These are phyloP conservation scores for Scheffersomyces cryptocercus DNA, from an alignment of 1,139 yeast species.

Conservation along the genomic window DNA sequence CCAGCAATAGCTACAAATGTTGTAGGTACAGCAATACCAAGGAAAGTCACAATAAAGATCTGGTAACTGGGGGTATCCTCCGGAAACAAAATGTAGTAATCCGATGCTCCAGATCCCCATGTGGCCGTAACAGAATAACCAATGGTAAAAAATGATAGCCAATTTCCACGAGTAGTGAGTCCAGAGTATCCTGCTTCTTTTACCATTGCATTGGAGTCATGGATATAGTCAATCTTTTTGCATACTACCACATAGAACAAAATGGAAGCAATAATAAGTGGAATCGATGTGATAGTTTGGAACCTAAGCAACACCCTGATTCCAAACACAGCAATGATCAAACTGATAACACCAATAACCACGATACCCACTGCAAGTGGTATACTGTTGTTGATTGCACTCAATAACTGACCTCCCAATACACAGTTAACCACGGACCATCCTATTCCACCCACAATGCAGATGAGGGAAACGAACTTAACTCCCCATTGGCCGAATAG, in stretches of 20 bases:
- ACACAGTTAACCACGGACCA: constrained; percentile 46
- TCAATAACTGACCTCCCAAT: constrained; percentile 37
- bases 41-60: constrained; percentile 22
- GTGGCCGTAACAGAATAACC: constrained; percentile 29
- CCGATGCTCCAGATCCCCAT: constrained; percentile 32
- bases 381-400: constrained; percentile 23
- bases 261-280: constrained; percentile 20
- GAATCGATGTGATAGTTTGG: constrained; percentile 23
- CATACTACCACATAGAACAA: constrained; percentile 26
- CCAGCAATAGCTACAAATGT: constrained; percentile 26
- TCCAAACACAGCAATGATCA: constrained; percentile 36
- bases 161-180: constrained; percentile 20
- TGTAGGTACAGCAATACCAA: constrained; percentile 27
- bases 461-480: constrained; percentile 32
- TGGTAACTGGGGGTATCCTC: constrained; percentile 19
- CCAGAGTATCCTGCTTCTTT: constrained; percentile 11
- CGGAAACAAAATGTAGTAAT: constrained; percentile 27
- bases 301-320: constrained; percentile 25
- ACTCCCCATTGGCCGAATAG: constrained; percentile 44
- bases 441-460: constrained; percentile 40
- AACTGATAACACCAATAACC: constrained; percentile 27
- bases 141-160: constrained; percentile 27
- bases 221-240: constrained; percentile 13
- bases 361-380: constrained; percentile 34
- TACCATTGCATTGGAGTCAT: constrained; percentile 15